Evolutionary conservation across 176 grass and related monocot genomes (phyloP), one percentile per base, ranked within the genome.

Genomic region (Phyllostachys edulis): DNA sequence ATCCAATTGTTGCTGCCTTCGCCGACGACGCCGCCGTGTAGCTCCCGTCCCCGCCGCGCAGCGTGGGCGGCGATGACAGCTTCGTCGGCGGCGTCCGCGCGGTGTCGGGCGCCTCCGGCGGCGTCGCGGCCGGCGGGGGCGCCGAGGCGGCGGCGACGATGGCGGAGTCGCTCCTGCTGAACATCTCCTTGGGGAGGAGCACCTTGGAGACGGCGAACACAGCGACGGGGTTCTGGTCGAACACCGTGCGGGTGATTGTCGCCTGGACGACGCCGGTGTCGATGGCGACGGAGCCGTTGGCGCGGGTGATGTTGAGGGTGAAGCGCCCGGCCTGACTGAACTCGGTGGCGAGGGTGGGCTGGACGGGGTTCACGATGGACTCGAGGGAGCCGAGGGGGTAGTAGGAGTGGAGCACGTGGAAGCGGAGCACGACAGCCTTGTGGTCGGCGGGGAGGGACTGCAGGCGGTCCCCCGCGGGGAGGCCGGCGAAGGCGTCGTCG

Each of bases 321-420:
- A 90, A 98, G 12, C 89, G 87, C 2, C 90, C 92, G 42, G 95
- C 92, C 71, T 84, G 82, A 50, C 78, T 88, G 60, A 80, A 86
- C 90, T 97, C 95, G 21, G 95, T 97, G 15, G 92, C 95, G 17
- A 97, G 88, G 3, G 89, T 97, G 7, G 95, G 95, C 79, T 94
- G 95, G 0, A 92, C 86, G 6, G 95, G 95, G 89, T 94, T 97
- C 27, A 97, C 92, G 86, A 97, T 97, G 50, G 95, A 97, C 77
- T 97, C 90, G 4, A 97, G 90, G 1, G 92, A 94, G 0, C 95
- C 92, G 37, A 97, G 92, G 26, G 95, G 95, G 86, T 94, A 94
- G 88, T 94, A 94, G 86, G 90, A 93, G 45, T 94, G 95, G 57
- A 94, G 95, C n/a, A 89, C 90, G 81, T 94, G 95, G 89, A 94